Conservation (phyloP, 768 basidiomycete species). For the Russula olivacea region DNA sequence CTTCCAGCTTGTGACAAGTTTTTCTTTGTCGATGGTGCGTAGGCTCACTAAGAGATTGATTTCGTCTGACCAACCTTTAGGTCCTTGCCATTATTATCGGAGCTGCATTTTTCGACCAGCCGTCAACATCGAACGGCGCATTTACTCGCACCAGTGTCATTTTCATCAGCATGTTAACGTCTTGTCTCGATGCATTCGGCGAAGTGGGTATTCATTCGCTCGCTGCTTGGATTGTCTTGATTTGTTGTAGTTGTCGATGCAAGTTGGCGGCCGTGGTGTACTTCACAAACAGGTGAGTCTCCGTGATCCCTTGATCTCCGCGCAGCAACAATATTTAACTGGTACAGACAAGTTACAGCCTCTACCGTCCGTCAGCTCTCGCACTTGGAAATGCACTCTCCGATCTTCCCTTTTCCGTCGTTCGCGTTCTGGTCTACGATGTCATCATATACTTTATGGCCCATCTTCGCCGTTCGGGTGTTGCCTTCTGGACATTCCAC, state of each 20-base stretch:
- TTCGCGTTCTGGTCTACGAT: constrained; percentile 53
- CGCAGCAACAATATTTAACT: neutral
- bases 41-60: constrained; percentile 14
- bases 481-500: constrained; percentile 53
- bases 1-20: constrained; percentile 72
- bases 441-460: constrained; percentile 67
- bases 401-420: constrained; percentile 63
- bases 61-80: constrained; percentile 33
- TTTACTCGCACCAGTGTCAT: constrained; percentile 86
- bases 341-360: constrained; percentile 47
- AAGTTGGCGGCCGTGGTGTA: constrained; percentile 79
- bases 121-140: constrained; percentile 67
- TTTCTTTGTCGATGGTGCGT: constrained; percentile 52
- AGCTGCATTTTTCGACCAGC: constrained; percentile 66
- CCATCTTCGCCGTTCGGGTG: constrained; percentile 39
- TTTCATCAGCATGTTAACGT: constrained; percentile 62
- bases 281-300: constrained; percentile 52
- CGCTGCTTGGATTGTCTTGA: neutral
- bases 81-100: constrained; percentile 62
- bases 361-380: constrained; percentile 62
- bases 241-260: constrained; percentile 49
- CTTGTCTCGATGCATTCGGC: constrained; percentile 65
- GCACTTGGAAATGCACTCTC: constrained; percentile 61
- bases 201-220: constrained; percentile 40
- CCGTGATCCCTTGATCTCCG: neutral